Base-by-base conservation (phyloP, 2,329 filamentous ascomycete species). In the Penicillium sp. region DNA sequence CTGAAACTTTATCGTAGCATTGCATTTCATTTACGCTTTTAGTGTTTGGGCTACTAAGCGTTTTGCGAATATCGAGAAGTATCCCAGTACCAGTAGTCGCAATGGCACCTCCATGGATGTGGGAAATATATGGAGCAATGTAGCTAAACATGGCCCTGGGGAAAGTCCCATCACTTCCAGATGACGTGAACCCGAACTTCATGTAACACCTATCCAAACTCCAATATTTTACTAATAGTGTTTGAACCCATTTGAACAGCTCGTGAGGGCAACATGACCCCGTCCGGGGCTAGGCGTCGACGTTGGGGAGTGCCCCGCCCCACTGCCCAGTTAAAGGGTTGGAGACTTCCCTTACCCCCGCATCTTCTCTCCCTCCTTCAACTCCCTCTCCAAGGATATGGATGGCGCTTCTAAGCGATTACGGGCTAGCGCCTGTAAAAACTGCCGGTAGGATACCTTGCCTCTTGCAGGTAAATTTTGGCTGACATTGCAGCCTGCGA, bases 401-500 rank as follows among this genome's bases (percentile, higher is more conserved):
- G 17, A 42, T 42, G 38, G 38, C 10, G 38, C 38, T n/a, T n/a
- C n/a, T 42, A 42, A 42, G 38, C 38, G 38, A 42, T 3, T 42
- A 42, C 38, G 38, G 38, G 38, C n/a, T 19, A 42, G n/a, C 7
- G 38, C 38, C 38, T 42, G 38, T 42, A 42, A 42, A 22, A 42
- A 42, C 8, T 42, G 38, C 38, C 38, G 38, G 38, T 42, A 42
- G 38, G 38, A 42, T 42, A 42, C 6, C 17, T 10, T 42, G 5
- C 15, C 13, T 1, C 17, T 38, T 12, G 8, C 4, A 4, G 4
- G n/a, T 40, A 19, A 42, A 22, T 9, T 19, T 1, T 7, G 17
- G n/a, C 38, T 42, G n/a, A 42, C n/a, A 42, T 42, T 22, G n/a
- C 38, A 42, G 38, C 38, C 38, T 42, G 38, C 38, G 38, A 42